phyloP scores from a whole-genome alignment of 1,284 basidiomycete genomes.

The Coniophora puteana region DNA sequence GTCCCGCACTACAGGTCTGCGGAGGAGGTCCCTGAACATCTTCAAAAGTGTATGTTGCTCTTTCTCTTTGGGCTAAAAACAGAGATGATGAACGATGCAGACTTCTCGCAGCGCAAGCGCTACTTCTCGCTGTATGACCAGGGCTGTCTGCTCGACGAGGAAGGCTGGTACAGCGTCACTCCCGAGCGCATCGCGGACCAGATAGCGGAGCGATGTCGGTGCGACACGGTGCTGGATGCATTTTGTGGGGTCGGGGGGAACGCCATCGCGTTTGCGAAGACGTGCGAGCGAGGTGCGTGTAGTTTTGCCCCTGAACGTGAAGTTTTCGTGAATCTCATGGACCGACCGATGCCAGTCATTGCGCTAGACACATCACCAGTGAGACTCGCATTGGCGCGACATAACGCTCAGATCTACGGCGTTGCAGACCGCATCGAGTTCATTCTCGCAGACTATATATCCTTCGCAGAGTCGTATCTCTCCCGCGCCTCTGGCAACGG shows the following conservation, averaged over 20 bases:
- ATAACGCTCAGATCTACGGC: constrained; percentile 92
- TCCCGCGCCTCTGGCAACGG: constrained; percentile 22
- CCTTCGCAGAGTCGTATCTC: constrained; percentile 67
- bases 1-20: constrained; percentile 65
- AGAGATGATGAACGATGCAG: constrained; percentile 49
- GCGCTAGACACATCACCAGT: constrained; percentile 86
- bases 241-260: constrained; percentile 99
- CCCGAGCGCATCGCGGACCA: constrained; percentile 90
- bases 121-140: constrained; percentile 80
- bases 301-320: constrained; percentile 1
- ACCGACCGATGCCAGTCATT: constrained; percentile 82
- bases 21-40: constrained; percentile 67
- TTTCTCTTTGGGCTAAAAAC: neutral
- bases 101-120: constrained; percentile 80
- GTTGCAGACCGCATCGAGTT: constrained; percentile 95
- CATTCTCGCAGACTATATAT: constrained; percentile 82
- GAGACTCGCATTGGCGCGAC: constrained; percentile 82
- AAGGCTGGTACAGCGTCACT: constrained; percentile 97
- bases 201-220: constrained; percentile 89
- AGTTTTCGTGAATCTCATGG: neutral
- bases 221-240: constrained; percentile 83
- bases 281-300: constrained; percentile 80
- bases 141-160: constrained; percentile 78
- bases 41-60: constrained; percentile 73
- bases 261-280: constrained; percentile 94